Conservation (phyloP, 2,329 filamentous ascomycete genomes). For the Didymella keratinophila region DNA sequence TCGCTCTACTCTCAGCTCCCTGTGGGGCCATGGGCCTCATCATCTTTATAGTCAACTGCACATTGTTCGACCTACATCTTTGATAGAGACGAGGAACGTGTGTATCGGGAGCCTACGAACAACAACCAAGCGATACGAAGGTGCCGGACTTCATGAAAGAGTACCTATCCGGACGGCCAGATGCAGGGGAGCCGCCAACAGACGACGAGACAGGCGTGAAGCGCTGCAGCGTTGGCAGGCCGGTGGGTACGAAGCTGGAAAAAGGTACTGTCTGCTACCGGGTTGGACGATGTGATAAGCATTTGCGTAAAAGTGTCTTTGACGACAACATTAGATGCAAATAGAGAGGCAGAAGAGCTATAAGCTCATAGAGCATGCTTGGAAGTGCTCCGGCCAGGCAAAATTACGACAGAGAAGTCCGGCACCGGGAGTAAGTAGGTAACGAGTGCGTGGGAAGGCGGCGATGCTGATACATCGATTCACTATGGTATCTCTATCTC, state of each 20-base stretch:
- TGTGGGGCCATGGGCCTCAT: not conserved
- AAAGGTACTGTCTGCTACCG: not conserved
- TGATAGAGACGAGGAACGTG: not conserved
- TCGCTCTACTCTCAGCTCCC: not conserved
- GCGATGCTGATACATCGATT: conserved; percentile 2
- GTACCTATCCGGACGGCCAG: not conserved
- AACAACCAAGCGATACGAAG: not conserved
- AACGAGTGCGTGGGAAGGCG: not conserved
- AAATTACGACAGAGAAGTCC: not conserved
- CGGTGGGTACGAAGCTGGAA: not conserved
- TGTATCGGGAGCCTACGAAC: too few relatives aligned
- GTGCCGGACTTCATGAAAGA: not conserved
- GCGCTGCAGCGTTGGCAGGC: not conserved
- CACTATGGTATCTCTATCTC: conserved; percentile 18
- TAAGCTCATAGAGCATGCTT: not conserved
- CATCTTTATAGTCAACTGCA: not conserved
- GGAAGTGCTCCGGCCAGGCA: conserved; percentile 2
- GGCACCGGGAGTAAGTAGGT: too few relatives aligned
- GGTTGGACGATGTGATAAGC: not conserved
- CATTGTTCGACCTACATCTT: not conserved
- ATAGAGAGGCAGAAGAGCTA: not conserved
- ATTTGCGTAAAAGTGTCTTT: not conserved
- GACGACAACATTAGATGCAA: not conserved
- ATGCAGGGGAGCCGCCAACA: not conserved
- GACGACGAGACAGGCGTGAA: not conserved